phyloP scores from a whole-genome alignment of 2,329 filamentous ascomycete species.

The Cryphonectria japonica region DNA sequence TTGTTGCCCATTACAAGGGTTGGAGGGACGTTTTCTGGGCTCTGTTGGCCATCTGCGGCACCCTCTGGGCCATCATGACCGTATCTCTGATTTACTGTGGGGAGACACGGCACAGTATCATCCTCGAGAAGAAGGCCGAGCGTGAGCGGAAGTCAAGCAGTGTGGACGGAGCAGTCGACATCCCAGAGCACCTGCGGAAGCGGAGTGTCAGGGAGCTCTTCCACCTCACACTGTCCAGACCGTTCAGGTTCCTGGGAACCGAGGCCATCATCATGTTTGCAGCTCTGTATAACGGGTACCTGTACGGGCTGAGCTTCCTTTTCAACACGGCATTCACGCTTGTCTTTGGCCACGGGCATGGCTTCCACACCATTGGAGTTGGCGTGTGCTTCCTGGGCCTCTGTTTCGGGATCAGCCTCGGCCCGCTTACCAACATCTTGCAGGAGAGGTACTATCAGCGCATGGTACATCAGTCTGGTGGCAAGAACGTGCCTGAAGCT shows the following conservation, averaged over 20 bases:
- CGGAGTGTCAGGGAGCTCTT: constrained; percentile 43
- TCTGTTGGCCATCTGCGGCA: constrained; percentile 48
- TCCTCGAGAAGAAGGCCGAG: constrained; percentile 43
- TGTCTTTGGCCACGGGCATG: constrained; percentile 51
- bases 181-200: constrained; percentile 45
- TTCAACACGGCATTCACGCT: constrained; percentile 54
- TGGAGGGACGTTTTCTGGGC: constrained; percentile 52
- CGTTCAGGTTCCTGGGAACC: constrained; percentile 49
- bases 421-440: constrained; percentile 48
- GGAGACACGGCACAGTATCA: constrained; percentile 38
- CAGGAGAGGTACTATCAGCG: constrained; percentile 47
- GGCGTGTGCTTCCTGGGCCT: constrained; percentile 46
- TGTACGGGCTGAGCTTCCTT: constrained; percentile 53
- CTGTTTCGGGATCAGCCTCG: constrained; percentile 35
- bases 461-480: constrained; percentile 37
- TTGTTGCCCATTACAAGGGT: constrained; percentile 46
- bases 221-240: constrained; percentile 46
- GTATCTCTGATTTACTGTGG: constrained; percentile 45
- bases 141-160: constrained; percentile 34
- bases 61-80: constrained; percentile 47
- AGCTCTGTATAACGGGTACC: constrained; percentile 53
- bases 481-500: constrained; percentile 46
- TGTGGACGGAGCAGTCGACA: constrained; percentile 35
- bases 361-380: constrained; percentile 44
- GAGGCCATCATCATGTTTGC: constrained; percentile 52